Conservation (phyloP, 345 rosid genomes). For the Syzygium aqueum region DNA sequence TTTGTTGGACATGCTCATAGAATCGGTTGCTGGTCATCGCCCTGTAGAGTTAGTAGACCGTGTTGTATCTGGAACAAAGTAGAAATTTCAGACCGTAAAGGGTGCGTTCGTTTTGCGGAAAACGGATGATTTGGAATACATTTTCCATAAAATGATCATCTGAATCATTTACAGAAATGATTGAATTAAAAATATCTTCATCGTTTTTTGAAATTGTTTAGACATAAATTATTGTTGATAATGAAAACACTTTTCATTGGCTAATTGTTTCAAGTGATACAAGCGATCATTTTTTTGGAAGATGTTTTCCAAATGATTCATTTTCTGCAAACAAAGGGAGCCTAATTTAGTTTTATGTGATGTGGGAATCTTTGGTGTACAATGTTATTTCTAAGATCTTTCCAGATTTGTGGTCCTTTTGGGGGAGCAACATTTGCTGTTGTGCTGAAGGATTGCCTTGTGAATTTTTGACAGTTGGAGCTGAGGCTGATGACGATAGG, state of each 20-base stretch:
- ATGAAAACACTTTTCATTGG: no score
- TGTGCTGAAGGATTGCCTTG: neutral
- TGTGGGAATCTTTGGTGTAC: neutral
- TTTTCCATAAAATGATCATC: no score
- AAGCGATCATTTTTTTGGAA: no score
- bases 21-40: neutral
- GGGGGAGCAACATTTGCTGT: neutral
- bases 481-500: conserved; percentile 48
- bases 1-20: neutral
- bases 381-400: neutral
- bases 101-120: no score
- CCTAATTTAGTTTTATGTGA: neutral
- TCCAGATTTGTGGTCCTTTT: neutral
- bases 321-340: no score
- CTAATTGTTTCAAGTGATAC: no score
- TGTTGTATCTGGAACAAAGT: neutral
- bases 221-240: no score
- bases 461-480: conserved; percentile 45
- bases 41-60: neutral
- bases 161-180: no score
- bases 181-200: no score
- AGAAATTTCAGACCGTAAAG: neutral
- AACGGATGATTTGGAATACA: no score
- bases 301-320: no score
- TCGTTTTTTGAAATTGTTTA: no score